These are phyloP conservation scores for Cymbidium sinense DNA, from an alignment of 106 monocot species.

Conservation along the genomic window DNA sequence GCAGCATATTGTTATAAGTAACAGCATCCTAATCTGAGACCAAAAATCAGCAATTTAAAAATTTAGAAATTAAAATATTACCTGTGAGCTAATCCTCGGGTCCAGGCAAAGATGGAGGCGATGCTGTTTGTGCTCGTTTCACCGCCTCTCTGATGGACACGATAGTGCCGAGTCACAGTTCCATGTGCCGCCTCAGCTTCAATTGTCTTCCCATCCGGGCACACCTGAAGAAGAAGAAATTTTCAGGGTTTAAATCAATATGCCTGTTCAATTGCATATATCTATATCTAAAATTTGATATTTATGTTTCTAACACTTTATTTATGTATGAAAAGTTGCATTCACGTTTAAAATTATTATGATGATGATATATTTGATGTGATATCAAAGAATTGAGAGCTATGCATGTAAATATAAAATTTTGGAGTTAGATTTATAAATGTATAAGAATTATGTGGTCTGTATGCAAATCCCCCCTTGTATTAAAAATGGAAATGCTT, in stretches of 20 bases:
- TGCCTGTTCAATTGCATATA: too few relatives aligned
- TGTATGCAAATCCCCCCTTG: too few relatives aligned
- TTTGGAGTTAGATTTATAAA: not conserved
- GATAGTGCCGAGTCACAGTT: constrained; percentile 62
- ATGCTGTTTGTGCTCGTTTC: constrained; percentile 79
- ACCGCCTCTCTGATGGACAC: constrained; percentile 69
- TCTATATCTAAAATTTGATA: too few relatives aligned
- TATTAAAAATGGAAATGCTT: too few relatives aligned
- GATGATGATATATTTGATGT: too few relatives aligned
- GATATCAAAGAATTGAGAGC: too few relatives aligned
- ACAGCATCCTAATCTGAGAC: not conserved
- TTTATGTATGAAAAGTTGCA: too few relatives aligned
- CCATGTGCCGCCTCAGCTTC: constrained; percentile 27
- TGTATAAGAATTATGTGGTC: not conserved
- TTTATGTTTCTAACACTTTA: too few relatives aligned
- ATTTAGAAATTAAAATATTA: not conserved
- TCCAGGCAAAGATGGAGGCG: constrained; percentile 71
- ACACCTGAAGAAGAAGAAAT: constrained; percentile 1
- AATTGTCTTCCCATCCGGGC: constrained; percentile 26
- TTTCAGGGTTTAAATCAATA: too few relatives aligned
- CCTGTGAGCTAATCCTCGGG: constrained; percentile 66
- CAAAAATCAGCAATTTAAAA: not conserved
- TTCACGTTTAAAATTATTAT: too few relatives aligned
- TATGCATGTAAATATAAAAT: not conserved
- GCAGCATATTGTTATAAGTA: too few relatives aligned